phyloP scores from a whole-genome alignment of 306 rosid genomes.

The Trichosanthes cucumerina region DNA sequence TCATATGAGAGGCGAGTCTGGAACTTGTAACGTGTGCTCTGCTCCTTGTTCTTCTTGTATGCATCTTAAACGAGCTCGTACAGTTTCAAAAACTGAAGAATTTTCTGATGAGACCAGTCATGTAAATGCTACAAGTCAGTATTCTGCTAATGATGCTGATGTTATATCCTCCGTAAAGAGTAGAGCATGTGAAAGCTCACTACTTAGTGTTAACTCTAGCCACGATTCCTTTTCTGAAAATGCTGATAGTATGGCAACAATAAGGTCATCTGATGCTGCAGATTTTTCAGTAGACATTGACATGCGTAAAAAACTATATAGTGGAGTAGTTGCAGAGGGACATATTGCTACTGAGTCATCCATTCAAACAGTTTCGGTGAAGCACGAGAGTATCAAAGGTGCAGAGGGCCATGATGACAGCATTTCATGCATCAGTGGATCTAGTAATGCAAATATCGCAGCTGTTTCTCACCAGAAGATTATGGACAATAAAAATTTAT shows the following conservation, averaged over 20 bases:
- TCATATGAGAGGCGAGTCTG: slow-evolving; percentile 57
- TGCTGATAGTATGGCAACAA: slow-evolving; percentile 46
- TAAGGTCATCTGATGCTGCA: slow-evolving; percentile 18
- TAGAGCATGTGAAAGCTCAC: slow-evolving; percentile 42
- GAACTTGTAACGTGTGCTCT: slow-evolving; percentile 67
- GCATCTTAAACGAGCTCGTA: slow-evolving; percentile 44
- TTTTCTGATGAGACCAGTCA: slow-evolving; percentile 58
- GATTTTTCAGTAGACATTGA: slow-evolving; percentile 16
- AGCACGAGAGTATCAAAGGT: slow-evolving; percentile 28
- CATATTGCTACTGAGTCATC: slow-evolving; percentile 14
- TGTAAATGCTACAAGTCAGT: slow-evolving; percentile 34
- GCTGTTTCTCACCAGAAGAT: slow-evolving; percentile 26
- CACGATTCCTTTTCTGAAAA: slow-evolving; percentile 57
- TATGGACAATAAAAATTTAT: slow-evolving; percentile 19
- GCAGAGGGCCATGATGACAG: slow-evolving; percentile 49
- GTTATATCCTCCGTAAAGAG: slow-evolving; percentile 36
- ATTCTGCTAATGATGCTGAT: slow-evolving; percentile 41
- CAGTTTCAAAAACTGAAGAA: slow-evolving; percentile 50
- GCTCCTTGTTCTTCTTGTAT: slow-evolving; percentile 79
- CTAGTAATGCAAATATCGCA: slow-evolving; percentile 29
- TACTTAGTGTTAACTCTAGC: slow-evolving; percentile 36
- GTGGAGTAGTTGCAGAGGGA: slow-evolving; percentile 16
- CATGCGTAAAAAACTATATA: slow-evolving; percentile 14
- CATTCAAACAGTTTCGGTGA: slow-evolving; percentile 14
- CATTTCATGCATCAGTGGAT: slow-evolving; percentile 52